These are phyloP conservation scores for Candida taoyuanica DNA, from an alignment of 805 yeast species.

Conservation along the genomic window DNA sequence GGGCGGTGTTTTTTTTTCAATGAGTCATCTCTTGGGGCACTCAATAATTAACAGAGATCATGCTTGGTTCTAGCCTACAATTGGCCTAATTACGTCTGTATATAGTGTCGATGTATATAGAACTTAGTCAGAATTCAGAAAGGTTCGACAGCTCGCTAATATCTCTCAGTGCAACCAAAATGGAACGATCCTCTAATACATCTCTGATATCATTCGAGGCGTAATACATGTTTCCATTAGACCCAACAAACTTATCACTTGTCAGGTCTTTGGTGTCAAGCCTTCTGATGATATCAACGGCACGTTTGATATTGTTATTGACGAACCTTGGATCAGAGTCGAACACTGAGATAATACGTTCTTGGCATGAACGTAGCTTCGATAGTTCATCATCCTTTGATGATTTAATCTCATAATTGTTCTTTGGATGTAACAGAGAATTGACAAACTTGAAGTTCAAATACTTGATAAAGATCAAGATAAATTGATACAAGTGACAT, in stretches of 20 bases:
- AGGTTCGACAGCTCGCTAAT: conserved; percentile 6
- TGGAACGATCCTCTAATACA: conserved; percentile 9
- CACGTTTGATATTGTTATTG: conserved; percentile 3
- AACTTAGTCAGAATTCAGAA: background rate
- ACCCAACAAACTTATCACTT: no score
- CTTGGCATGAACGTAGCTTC: conserved; percentile 7
- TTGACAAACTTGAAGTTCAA: conserved; percentile 19
- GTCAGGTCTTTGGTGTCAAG: background rate
- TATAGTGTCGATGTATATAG: background rate
- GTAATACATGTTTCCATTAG: conserved; percentile 2
- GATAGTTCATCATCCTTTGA: conserved; percentile 6
- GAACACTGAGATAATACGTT: conserved; percentile 7
- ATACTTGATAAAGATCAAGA: conserved; percentile 21
- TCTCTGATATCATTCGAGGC: conserved; percentile 10
- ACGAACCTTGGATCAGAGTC: conserved; percentile 2
- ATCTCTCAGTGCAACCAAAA: conserved; percentile 8
- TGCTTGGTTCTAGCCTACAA: no score
- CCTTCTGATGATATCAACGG: conserved; percentile 4
- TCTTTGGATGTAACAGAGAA: conserved; percentile 4
- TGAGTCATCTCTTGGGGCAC: no score
- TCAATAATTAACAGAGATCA: no score
- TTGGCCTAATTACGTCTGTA: no score
- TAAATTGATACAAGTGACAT: conserved; percentile 20
- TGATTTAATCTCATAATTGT: conserved; percentile 2
- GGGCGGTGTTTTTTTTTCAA: no score